Base-by-base conservation (phyloP, 1,139 yeast genomes). In the Pichia sp. region DNA sequence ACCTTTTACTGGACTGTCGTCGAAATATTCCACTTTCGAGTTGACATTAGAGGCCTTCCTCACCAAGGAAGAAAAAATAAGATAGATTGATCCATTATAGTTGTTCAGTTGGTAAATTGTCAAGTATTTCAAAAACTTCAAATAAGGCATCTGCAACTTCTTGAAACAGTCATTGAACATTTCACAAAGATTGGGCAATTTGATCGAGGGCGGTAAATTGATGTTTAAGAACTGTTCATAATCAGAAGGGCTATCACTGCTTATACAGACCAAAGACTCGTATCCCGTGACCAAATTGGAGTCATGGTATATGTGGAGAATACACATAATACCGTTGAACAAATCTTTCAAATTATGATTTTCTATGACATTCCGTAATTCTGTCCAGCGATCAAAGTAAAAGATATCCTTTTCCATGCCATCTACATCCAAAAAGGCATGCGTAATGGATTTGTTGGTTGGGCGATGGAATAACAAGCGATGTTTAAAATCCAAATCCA, bases 391-490 rank as follows among this genome's bases (percentile, higher is more conserved):
- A 36, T 52, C 54, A 45, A 53, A 59, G 11, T 46, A 39, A 33
- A 60, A 44, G 6, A 41, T 35, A 11, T 51, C 53, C 27, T 33
- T 48, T 7, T 46, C 44, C 4, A 43, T 29, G 26, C 41, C 49
- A 32, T 39, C 33, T 4, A 36, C 31, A 38, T 46, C 36, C 4
- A 44, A 37, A 29, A 58, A 48, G 27, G 44, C 46, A 39, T 54
- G 55, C 3, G 62, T 51, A 49, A 51, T 54, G 4, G 55, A 49
- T 40, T 56, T 57, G 47, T 60, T 60, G 4, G 55, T 42, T 2
- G 64, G 64, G 9, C 54, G 49, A 59, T 88, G 96, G 62, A 80
- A 79, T 49, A 84, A 65, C 3, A 72, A 60, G 0, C 67, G 62
- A 61, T 88, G 96, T 16, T 77, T 64, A 3, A 64, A 61, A 51